Percentiles rank a stretch among this genome's conserved stretches.
phyloP scores from a whole-genome alignment of 2,329 filamentous ascomycete species.

The Sporothrix humicola region DNA sequence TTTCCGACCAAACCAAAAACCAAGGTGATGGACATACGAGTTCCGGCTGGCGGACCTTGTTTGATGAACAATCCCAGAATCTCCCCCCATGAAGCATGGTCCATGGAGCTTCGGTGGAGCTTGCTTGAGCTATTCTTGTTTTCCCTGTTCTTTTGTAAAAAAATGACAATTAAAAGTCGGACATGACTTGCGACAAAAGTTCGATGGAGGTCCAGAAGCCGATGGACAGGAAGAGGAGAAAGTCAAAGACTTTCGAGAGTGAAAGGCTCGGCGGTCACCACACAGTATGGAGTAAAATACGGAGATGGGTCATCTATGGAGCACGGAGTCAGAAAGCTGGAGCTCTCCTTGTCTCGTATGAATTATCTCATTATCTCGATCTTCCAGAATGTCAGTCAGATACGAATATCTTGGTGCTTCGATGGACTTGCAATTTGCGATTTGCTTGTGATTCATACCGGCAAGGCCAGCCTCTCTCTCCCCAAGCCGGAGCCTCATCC shows the following conservation, averaged over 20 bases:
- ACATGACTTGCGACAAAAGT: background rate
- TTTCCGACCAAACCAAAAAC: background rate
- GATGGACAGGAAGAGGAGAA: background rate
- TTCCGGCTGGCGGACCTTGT: background rate
- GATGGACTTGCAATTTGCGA: background rate
- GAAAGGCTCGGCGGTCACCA: background rate
- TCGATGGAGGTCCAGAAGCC: conserved; percentile 23
- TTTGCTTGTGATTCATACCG: conserved; percentile 8
- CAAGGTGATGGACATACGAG: background rate
- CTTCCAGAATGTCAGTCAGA: background rate
- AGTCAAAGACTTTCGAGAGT: too few relatives aligned
- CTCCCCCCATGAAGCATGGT: background rate
- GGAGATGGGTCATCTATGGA: background rate
- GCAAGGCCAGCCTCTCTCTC: background rate
- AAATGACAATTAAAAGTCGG: too few relatives aligned
- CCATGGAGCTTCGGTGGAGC: background rate
- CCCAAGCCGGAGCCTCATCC: conserved; percentile 9
- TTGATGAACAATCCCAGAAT: conserved; percentile 14
- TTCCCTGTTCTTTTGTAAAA: background rate
- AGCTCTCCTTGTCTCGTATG: background rate
- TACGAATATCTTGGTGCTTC: background rate
- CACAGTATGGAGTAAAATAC: conserved; percentile 10
- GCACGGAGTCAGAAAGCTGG: background rate
- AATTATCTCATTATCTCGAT: conserved; percentile 20
- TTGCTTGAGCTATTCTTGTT: conserved; percentile 15